Evolutionary conservation across 257 asterid genomes (phyloP).

Genomic region (Thymus quinquecostatus): DNA sequence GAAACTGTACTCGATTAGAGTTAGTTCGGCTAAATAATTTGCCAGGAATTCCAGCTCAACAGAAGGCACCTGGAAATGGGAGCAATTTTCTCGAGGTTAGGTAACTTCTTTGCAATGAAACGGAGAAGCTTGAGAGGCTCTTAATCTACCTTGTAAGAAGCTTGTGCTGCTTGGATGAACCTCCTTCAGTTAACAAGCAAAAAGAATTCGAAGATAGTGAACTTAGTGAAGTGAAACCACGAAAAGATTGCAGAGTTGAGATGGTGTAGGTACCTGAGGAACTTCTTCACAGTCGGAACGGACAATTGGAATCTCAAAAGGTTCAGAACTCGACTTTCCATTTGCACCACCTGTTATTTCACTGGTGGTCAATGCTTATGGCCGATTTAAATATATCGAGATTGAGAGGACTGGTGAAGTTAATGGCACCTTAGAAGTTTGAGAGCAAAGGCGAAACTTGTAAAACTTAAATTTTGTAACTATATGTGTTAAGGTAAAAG

Average conservation of each 20-base stretch:
- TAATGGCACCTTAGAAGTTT: background rate
- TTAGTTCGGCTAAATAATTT: slow-evolving; percentile 86
- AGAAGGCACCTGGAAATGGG: slow-evolving; percentile 72
- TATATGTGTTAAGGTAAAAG: background rate
- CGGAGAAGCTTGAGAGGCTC: slow-evolving; percentile 17
- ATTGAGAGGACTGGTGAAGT: background rate
- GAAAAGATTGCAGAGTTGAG: slow-evolving; percentile 1
- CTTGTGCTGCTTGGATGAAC: slow-evolving; percentile 97
- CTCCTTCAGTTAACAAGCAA: slow-evolving; percentile 61
- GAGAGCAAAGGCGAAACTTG: too few species aligned
- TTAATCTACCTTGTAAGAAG: slow-evolving; percentile 63
- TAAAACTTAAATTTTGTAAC: background rate
- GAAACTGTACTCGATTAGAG: slow-evolving; percentile 78
- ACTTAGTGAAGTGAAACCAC: slow-evolving; percentile 7
- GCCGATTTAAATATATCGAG: background rate
- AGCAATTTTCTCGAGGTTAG: slow-evolving; percentile 24
- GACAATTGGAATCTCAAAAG: slow-evolving; percentile 71
- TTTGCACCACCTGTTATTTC: slow-evolving; percentile 69
- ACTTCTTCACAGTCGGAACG: slow-evolving; percentile 85
- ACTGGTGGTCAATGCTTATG: slow-evolving; percentile 24
- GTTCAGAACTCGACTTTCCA: slow-evolving; percentile 80
- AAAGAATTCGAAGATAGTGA: slow-evolving; percentile 22
- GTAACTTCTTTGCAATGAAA: slow-evolving; percentile 28
- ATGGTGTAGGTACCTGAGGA: slow-evolving; percentile 73
- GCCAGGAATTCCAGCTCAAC: slow-evolving; percentile 94